Evolutionary conservation across 2,329 filamentous ascomycete species (phyloP), one percentile per base, ranked within the genome.

Genomic region (Beauveria sp.): DNA sequence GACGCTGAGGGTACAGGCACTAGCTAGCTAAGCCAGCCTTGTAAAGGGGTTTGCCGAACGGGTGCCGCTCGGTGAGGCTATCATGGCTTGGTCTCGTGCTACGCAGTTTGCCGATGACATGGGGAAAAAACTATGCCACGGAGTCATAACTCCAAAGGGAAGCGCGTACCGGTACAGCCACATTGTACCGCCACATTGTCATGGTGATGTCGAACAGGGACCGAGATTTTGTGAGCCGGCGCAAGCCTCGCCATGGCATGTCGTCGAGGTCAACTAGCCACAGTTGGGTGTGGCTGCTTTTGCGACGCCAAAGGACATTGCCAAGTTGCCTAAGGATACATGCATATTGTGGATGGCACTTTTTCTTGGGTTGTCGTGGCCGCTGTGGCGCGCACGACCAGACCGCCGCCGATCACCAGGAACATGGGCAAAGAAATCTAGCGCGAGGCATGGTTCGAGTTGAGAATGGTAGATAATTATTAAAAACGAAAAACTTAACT

Each of bases 231-330:
- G 30, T 34, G 22, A 28, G 24, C 3, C 42, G 24, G 54, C 28
- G 7, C 46, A 51, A n/a, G 30, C 46, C 34, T 28, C 45, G 28
- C 49, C 55, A 45, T 22, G 34, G 42, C 16, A 22, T 20, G 42
- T 47, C 42, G 42, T 55, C 38, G 40, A 56, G 18, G 26, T 34
- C 9, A 34, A 52, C 47, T 43, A 52, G 57, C 57, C 57, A 59
- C 57, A 59, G 34, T 49, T 47, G 20, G 20, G 16, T 46, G 47
- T 59, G 57, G 57, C 57, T 59, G 53, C n/a, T 34, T 38, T 22
- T 55, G n/a, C 20, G 50, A 53, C 22, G 20, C 20, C 22, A 12
- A 43, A 43, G 34, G 52, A 45, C 24, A 55, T 34, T n/a, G 43
- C 30, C 12, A 34, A 34, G 10, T 42, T 53, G 34, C 51, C 9